Conservation (phyloP, 2,329 filamentous ascomycete genomes). For the Cucurbitaria berberidis region DNA sequence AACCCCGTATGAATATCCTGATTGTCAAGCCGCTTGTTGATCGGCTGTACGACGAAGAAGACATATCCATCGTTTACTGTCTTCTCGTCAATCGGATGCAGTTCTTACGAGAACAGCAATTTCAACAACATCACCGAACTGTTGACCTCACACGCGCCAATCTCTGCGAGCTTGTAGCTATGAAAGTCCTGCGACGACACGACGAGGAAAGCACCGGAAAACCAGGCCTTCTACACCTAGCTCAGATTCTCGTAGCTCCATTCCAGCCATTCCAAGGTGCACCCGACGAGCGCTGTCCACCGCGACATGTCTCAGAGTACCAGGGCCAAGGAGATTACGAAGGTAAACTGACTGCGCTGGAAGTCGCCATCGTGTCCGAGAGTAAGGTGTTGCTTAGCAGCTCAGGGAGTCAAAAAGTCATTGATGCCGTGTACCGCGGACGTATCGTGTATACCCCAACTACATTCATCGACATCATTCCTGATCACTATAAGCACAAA, state of each 20-base stretch:
- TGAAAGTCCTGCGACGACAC: conserved; percentile 76
- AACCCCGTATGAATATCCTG: conserved; percentile 80
- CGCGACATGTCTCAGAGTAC: conserved; percentile 58
- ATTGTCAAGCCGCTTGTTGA: conserved; percentile 84
- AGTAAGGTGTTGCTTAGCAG: conserved; percentile 79
- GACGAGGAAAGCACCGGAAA: conserved; percentile 77
- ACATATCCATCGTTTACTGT: conserved; percentile 85
- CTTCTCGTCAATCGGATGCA: conserved; percentile 81
- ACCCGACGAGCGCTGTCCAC: conserved; percentile 67
- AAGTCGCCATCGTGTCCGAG: conserved; percentile 82
- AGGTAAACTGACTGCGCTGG: conserved; percentile 74
- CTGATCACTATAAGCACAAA: conserved; percentile 84
- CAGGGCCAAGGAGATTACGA: conserved; percentile 57
- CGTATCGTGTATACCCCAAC: conserved; percentile 82
- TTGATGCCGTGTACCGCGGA: conserved; percentile 82
- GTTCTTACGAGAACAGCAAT: conserved; percentile 78
- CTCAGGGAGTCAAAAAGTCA: conserved; percentile 79
- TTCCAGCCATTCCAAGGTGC: conserved; percentile 88
- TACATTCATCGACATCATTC: conserved; percentile 81
- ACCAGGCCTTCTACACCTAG: conserved; percentile 72
- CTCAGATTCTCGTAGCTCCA: conserved; percentile 80
- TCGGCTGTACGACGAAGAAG: conserved; percentile 77
- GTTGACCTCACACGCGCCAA: conserved; percentile 79
- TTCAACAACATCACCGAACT: conserved; percentile 78
- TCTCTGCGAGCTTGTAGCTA: conserved; percentile 80